Evolutionary conservation across 2,329 filamentous ascomycete species (phyloP), one percentile per base, ranked within the genome.

Genomic region (Xylaria sp.): DNA sequence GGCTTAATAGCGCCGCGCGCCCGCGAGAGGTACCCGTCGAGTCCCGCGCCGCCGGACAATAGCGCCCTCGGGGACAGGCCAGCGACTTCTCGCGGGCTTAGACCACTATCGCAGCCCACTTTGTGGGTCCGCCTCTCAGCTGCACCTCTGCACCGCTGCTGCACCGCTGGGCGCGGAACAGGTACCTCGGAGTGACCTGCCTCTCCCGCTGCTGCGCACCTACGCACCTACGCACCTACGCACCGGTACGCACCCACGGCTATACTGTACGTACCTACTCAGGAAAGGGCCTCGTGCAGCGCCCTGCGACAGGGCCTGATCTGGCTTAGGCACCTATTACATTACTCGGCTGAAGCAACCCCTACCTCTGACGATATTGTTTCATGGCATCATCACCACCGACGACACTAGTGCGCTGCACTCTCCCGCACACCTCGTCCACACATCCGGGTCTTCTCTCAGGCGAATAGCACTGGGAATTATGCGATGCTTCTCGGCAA

Each of bases 161-260:
- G n/a, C n/a, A n/a, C n/a, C n/a, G n/a, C n/a, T n/a, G n/a, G n/a
- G n/a, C 53, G 25, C 38, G 29, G 48, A 44, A 60, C 23, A 33
- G 61, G 47, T 64, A 66, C 63, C 49, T 58, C 6, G 13, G 4
- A 63, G 60, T 41, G 60, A 65, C 63, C 29, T 52, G 29, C 15
- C 47, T 27, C 13, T 51, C 52, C 43, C 51, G 33, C 54, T 41
- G 25, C 52, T 35, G 27, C n/a, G n/a, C n/a, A n/a, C n/a, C n/a
- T n/a, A n/a, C n/a, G n/a, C n/a, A n/a, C n/a, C n/a, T n/a, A n/a
- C n/a, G n/a, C n/a, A n/a, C n/a, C n/a, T n/a, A n/a, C n/a, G n/a
- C n/a, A n/a, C n/a, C n/a, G n/a, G n/a, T n/a, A n/a, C n/a, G n/a
- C n/a, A n/a, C n/a, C n/a, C n/a, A n/a, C n/a, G n/a, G n/a, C n/a